Conservation (phyloP, 768 basidiomycete genomes). For the Termitomyces titanicus region DNA sequence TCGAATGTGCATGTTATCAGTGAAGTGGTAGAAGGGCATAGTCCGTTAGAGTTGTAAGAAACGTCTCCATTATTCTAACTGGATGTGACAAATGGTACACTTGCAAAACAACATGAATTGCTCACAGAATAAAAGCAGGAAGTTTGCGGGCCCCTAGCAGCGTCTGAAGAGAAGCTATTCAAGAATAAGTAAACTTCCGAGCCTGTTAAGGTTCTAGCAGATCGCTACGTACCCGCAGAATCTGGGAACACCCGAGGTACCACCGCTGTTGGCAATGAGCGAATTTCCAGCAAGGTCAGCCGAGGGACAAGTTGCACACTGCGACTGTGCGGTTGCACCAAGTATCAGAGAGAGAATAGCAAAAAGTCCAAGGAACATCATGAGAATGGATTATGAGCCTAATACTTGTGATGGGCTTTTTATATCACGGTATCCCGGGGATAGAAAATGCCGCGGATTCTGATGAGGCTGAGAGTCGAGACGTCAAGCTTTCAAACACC, state of each 20-base stretch:
- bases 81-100: neutral
- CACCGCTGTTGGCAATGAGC: conserved; percentile 8
- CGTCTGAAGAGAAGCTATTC: conserved; percentile 1
- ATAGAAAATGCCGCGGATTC: too few relatives aligned
- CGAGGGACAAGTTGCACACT: conserved; percentile 11
- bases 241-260: conserved; percentile 9
- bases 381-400: neutral
- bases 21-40: conserved; percentile 1
- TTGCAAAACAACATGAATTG: neutral
- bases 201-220: neutral
- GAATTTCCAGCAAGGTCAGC: conserved; percentile 4
- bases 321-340: neutral
- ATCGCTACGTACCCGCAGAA: conserved; percentile 7
- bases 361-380: neutral
- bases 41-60: neutral
- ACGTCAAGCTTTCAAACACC: too few relatives aligned
- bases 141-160: neutral
- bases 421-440: too few relatives aligned
- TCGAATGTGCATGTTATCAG: conserved; percentile 1
- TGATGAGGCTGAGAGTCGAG: too few relatives aligned
- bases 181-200: neutral
- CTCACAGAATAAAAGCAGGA: conserved; percentile 8
- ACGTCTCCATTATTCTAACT: conserved; percentile 4
- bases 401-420: too few relatives aligned
- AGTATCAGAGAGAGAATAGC: neutral